These are phyloP conservation scores for Dionaea muscipula DNA, from an alignment of 179 eudicot genomes.

Conservation along the genomic window DNA sequence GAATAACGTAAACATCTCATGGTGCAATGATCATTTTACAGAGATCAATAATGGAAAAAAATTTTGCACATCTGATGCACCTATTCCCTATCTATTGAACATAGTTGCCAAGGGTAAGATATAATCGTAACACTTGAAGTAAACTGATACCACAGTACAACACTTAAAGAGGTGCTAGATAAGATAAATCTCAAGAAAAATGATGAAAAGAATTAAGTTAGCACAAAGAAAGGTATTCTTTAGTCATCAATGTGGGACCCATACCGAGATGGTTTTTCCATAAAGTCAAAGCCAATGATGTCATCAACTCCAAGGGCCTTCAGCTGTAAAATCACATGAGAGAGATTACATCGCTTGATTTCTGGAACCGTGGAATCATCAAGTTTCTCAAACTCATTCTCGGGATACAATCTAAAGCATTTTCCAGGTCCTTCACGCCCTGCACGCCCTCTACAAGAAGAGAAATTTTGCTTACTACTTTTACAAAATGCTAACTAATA, in stretches of 20 bases:
- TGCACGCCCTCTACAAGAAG: slow-evolving; percentile 79
- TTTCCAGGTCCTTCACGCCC: slow-evolving; percentile 99
- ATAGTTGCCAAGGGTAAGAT: too few species aligned
- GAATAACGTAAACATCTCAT: too few species aligned
- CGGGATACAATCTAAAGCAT: slow-evolving; percentile 92
- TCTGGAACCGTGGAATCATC: slow-evolving; percentile 81
- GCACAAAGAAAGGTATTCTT: background rate
- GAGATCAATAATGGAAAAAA: too few species aligned
- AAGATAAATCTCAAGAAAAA: background rate
- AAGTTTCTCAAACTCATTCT: slow-evolving; percentile 63
- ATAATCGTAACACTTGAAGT: too few species aligned
- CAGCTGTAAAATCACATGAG: slow-evolving; percentile 84
- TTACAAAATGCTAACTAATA: too few species aligned
- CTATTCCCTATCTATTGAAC: too few species aligned
- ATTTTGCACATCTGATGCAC: too few species aligned
- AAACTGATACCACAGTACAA: too few species aligned
- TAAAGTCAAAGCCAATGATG: slow-evolving; percentile 79
- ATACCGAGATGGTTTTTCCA: slow-evolving; percentile 85
- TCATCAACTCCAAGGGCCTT: slow-evolving; percentile 91
- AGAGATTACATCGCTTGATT: slow-evolving; percentile 72
- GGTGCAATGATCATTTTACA: too few species aligned
- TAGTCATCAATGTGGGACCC: slow-evolving; percentile 1
- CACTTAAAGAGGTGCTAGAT: too few species aligned
- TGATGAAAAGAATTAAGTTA: background rate
- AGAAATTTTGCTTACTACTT: background rate